Percentiles rank a stretch among this genome's conserved stretches.
These are phyloP conservation scores for Tricholoma sp. DNA, from an alignment of 768 basidiomycete genomes.

Conservation along the genomic window DNA sequence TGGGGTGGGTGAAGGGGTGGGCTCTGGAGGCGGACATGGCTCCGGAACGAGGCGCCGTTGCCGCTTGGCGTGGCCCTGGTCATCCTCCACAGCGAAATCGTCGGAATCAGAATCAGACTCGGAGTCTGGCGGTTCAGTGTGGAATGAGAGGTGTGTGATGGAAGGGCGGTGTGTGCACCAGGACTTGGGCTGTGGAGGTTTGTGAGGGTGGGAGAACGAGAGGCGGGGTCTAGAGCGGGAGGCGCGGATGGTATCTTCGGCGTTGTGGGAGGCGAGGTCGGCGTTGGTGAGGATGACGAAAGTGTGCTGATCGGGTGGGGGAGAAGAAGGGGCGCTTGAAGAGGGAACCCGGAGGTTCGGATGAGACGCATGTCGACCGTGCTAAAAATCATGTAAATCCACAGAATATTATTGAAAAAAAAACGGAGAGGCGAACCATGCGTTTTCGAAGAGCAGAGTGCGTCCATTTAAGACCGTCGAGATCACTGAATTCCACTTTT, in stretches of 20 bases:
- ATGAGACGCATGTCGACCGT: background rate
- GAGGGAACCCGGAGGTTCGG: background rate
- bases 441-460: slow-evolving; percentile 1
- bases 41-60: background rate
- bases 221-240: slow-evolving; percentile 14
- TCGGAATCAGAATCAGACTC: background rate
- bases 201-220: background rate
- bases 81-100: background rate
- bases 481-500: slow-evolving; percentile 57
- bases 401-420: background rate
- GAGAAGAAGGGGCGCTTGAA: background rate
- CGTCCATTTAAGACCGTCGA: slow-evolving; percentile 52
- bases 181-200: background rate
- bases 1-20: background rate
- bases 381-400: background rate
- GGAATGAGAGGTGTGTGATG: background rate
- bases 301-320: slow-evolving; percentile 6
- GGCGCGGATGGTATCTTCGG: slow-evolving; percentile 37
- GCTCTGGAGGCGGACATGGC: background rate
- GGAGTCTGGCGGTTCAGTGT: background rate
- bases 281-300: slow-evolving; percentile 32
- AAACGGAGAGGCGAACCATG: slow-evolving; percentile 18
- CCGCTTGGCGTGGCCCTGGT: background rate
- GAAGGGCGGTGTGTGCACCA: background rate
- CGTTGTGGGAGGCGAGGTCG: slow-evolving; percentile 28